Evolutionary conservation across 2,329 filamentous ascomycete species (phyloP), one percentile per base, ranked within the genome.

Genomic region (Botrytis porri): DNA sequence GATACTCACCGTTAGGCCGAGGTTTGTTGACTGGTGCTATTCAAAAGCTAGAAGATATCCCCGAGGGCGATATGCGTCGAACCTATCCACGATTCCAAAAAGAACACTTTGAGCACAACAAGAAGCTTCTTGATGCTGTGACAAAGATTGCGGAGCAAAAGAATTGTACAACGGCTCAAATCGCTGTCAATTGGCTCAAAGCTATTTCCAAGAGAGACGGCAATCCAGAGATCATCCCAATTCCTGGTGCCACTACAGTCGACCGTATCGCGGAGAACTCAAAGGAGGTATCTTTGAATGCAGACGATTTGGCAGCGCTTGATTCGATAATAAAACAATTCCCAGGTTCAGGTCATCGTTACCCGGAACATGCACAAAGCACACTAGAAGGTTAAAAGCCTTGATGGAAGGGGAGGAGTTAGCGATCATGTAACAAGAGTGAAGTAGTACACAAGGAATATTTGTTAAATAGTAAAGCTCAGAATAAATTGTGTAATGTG

Each of bases 1-100:
- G 80, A 0, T 95, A 94, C 82, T 91, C 90, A 62, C 92, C 93
- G 1, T 84, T 94, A 0, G 90, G 92, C 7, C 84, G 87, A 39
- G 88, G 88, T 0, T 86, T 90, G 82, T 80, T 90, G 73, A 86
- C 87, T 0, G 87, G 87, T 1, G 80, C 85, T 75, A 83, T 88
- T 77, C 86, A 84, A 78, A 83, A 80, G 10, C 75, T 77, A 1
- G 84, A 86, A 2, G 90, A 93, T 76, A 81, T 93, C 54, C 85
- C 85, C 4, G 82, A 87, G 63, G 83, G 84, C 54, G 87, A 89
- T 78, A 78, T 74, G 71, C 89, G 90, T 3, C 86, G 88, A 29
- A 90, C 89, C 81, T 78, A 76, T 74, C 90, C 90, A 8, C 85
- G 90, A 35, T 93, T 93, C 82, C 85, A 88, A 75, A 83, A 85